Conservation (phyloP, 495 filamentous ascomycete genomes). For the Neurospora hispaniola region DNA sequence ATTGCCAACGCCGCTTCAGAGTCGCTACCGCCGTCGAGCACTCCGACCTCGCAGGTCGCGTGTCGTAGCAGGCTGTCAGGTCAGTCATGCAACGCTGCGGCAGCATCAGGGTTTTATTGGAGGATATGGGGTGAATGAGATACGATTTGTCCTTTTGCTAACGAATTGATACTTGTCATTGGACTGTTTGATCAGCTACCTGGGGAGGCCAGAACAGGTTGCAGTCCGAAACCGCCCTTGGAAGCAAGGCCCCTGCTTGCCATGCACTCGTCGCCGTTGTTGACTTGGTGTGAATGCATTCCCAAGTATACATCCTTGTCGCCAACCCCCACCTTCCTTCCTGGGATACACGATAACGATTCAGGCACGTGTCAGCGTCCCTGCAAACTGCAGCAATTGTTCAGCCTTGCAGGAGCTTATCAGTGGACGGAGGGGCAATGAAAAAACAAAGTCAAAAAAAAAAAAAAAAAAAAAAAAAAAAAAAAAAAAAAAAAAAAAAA, state of each 20-base stretch:
- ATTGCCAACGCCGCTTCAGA: neutral
- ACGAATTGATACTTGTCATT: neutral
- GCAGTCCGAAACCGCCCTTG: neutral
- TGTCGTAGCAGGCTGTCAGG: neutral
- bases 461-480: no score
- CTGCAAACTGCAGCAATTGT: neutral
- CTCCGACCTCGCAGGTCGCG: neutral
- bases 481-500: no score
- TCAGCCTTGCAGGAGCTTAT: neutral
- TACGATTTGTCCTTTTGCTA: neutral
- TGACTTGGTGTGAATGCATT: neutral
- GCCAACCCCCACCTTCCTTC: neutral
- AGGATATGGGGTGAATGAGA: neutral
- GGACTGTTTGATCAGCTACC: neutral
- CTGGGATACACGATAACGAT: neutral
- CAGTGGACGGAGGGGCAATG: neutral
- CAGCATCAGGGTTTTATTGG: neutral
- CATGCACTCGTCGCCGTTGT: neutral
- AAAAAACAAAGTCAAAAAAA: no score
- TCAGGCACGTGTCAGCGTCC: neutral
- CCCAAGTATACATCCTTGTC: neutral
- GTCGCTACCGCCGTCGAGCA: neutral
- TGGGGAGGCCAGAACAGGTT: neutral
- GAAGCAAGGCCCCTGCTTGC: neutral
- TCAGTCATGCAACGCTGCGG: neutral